Conservation (phyloP, 306 rosid genomes). For the Prunus mume region DNA sequence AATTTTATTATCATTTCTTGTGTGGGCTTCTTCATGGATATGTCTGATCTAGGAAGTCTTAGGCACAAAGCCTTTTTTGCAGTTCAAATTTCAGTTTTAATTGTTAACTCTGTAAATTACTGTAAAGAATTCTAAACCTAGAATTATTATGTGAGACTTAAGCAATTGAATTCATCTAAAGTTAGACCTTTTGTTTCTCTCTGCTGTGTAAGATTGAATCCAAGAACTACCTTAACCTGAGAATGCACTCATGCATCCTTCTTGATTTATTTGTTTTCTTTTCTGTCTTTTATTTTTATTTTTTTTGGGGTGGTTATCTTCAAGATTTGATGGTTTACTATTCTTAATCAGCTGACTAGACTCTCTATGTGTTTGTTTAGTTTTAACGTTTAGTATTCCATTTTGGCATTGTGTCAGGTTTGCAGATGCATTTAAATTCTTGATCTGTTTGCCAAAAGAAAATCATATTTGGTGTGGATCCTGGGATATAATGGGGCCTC, state of each 20-base stretch:
- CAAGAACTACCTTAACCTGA: neutral
- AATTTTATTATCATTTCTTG: neutral
- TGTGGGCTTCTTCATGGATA: neutral
- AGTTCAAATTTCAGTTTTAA: neutral
- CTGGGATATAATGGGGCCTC: conserved; percentile 91
- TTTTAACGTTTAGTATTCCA: neutral
- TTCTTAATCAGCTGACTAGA: neutral
- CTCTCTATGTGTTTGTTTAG: neutral
- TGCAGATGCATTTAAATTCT: conserved; percentile 68
- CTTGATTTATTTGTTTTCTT: neutral
- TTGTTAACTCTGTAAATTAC: neutral
- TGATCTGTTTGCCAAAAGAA: conserved; percentile 62
- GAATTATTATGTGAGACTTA: neutral
- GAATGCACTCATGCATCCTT: neutral
- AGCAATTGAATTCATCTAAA: neutral
- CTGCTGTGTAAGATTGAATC: neutral
- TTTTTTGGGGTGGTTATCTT: neutral
- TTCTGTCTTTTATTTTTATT: neutral
- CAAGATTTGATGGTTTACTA: neutral
- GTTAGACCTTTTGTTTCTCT: neutral
- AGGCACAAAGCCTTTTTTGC: neutral
- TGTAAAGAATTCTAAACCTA: neutral
- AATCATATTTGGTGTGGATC: conserved; percentile 89
- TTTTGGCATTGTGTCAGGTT: conserved; percentile 51
- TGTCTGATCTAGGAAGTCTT: neutral